Percentiles rank a stretch among this genome's conserved stretches.
These are phyloP conservation scores for Boletus tylopilopsis DNA, from an alignment of 768 basidiomycete genomes.

Conservation along the genomic window DNA sequence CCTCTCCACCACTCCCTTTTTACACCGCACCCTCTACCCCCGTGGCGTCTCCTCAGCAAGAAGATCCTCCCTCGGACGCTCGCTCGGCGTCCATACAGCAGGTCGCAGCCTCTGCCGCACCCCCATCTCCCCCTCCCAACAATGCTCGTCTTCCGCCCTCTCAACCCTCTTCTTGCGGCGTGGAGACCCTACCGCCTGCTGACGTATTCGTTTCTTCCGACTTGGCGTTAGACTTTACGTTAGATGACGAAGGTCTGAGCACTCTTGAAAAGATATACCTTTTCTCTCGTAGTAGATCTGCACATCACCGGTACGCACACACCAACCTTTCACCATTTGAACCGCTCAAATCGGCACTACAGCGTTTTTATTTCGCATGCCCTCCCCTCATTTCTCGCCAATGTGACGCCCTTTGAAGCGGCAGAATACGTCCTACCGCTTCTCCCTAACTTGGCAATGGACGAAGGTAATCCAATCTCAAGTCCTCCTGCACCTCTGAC, in stretches of 20 bases:
- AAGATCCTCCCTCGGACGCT: constrained; percentile 30
- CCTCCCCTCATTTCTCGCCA: constrained; percentile 70
- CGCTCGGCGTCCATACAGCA: constrained; percentile 17
- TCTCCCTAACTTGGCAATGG: constrained; percentile 79
- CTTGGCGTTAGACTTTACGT: constrained; percentile 35
- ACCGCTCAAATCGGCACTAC: constrained; percentile 29
- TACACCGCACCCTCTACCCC: constrained; percentile 49
- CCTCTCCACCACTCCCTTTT: constrained; percentile 40
- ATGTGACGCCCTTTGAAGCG: constrained; percentile 82
- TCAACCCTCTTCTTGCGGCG: constrained; percentile 24
- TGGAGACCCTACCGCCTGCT: constrained; percentile 24
- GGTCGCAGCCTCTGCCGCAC: constrained; percentile 14
- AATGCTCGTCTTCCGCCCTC: constrained; percentile 17
- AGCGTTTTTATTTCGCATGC: constrained; percentile 83
- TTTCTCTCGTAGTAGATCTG: constrained; percentile 73
- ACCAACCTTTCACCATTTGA: not conserved
- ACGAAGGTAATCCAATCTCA: constrained; percentile 56
- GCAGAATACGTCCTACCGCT: constrained; percentile 92
- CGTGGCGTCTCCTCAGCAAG: constrained; percentile 37
- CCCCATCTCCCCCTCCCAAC: constrained; percentile 26
- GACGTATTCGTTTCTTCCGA: constrained; percentile 29
- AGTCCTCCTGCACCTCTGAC: constrained; percentile 8
- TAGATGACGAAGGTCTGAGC: constrained; percentile 79
- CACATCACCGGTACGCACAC: constrained; percentile 47
- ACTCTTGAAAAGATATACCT: constrained; percentile 92